These are phyloP conservation scores for Colletotrichum gigasporum DNA, from an alignment of 2,329 filamentous ascomycete species.

Conservation along the genomic window DNA sequence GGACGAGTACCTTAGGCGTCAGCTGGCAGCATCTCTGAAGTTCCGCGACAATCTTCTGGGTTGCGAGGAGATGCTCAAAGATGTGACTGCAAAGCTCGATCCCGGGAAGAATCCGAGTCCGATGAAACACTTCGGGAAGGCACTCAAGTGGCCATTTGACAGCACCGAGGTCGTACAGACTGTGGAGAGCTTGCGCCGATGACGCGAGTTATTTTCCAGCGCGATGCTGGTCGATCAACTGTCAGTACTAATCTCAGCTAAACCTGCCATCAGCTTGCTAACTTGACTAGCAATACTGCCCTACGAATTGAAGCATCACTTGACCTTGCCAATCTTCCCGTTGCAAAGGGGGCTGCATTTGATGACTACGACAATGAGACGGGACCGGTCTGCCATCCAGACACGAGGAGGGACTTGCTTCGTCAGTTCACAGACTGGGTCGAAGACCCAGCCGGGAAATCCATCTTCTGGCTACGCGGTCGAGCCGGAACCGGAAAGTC, in stretches of 20 bases:
- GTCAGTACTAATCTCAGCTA: too few species aligned
- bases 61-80: background rate
- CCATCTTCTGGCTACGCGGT: constrained; percentile 45
- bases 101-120: background rate
- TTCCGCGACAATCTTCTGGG: background rate
- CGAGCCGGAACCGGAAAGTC: constrained; percentile 48
- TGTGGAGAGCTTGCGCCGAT: background rate
- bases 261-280: too few species aligned
- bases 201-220: background rate
- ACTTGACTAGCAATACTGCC: too few species aligned
- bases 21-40: background rate
- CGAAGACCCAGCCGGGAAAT: constrained; percentile 27
- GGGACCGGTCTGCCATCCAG: constrained; percentile 37
- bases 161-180: background rate
- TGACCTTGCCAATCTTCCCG: background rate
- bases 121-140: background rate
- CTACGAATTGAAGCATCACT: too few species aligned
- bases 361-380: constrained; percentile 40
- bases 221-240: background rate
- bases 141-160: background rate
- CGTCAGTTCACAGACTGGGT: constrained; percentile 38
- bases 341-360: constrained; percentile 35
- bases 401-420: constrained; percentile 39
- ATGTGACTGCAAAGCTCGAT: background rate
- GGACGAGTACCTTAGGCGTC: background rate